Percentiles rank a stretch among this genome's conserved stretches.
phyloP scores from a whole-genome alignment of 192 early-diverging fungal genomes.

The Spinellus fusiger region DNA sequence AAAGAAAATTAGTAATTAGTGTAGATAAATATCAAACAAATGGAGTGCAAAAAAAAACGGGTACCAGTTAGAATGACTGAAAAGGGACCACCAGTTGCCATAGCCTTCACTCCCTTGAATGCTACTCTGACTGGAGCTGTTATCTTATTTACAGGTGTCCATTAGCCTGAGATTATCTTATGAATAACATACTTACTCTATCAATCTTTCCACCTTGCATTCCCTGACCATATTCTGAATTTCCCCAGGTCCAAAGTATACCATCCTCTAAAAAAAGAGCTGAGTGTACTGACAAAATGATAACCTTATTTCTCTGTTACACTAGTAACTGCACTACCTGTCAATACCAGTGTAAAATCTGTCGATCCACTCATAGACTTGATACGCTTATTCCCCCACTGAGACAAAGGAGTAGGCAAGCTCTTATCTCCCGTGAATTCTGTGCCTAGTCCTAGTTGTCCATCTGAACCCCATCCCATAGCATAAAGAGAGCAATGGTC shows the following conservation, averaged over 20 bases:
- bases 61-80: conserved; percentile 42
- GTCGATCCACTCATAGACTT: conserved; percentile 53
- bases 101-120: conserved; percentile 33
- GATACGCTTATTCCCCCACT: conserved; percentile 34
- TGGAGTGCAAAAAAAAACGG: neutral
- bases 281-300: neutral
- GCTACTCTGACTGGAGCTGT: conserved; percentile 49
- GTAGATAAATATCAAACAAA: neutral
- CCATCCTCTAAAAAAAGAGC: conserved; percentile 28
- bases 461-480: conserved; percentile 77
- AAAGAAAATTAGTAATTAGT: conserved; percentile 13
- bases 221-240: conserved; percentile 71
- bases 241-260: conserved; percentile 66
- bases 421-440: conserved; percentile 33
- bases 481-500: conserved; percentile 48
- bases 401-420: conserved; percentile 41
- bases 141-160: conserved; percentile 39
- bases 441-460: conserved; percentile 59
- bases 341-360: conserved; percentile 59
- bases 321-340: conserved; percentile 11
- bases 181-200: conserved; percentile 28
- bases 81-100: conserved; percentile 67
- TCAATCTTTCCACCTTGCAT: conserved; percentile 56
- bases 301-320: neutral
- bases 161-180: conserved; percentile 31